Evolutionary conservation across 495 filamentous ascomycete genomes (phyloP), one percentile per base, ranked within the genome.

Genomic region (Bryoglossum gracile): DNA sequence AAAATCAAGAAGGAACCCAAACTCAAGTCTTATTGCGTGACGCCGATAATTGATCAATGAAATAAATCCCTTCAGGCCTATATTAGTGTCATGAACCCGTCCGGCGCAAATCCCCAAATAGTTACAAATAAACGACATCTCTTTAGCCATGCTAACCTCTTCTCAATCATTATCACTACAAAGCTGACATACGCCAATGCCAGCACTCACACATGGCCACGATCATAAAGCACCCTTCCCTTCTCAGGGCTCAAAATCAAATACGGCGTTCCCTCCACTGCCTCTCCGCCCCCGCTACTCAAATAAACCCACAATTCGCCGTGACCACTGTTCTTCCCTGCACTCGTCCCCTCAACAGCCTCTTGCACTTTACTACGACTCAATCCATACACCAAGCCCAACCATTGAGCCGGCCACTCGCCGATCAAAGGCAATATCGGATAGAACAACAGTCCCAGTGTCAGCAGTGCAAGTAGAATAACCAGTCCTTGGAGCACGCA

Each of bases 351-450:
- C 23, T 44, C 24, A 11, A 44, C 41, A 3, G 21, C 21, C 18
- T 44, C 41, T 16, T 44, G 41, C 10, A 44, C 21, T 16, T 44
- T 44, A 18, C 17, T 23, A 8, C 8, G 41, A 14, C 25, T 32
- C 9, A 44, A 13, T 26, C 23, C 25, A 30, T 32, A 44, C 3
- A 23, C 41, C 21, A 44, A 30, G 9, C 6, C 41, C 13, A 44
- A 23, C 41, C 41, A 44, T 18, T 44, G 23, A n/a, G 41, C 41
- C 10, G 23, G 21, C 19, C 41, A 44, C 24, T 44, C 41, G n/a
- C 17, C 30, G 41, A 44, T 9, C 8, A 44, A 23, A 4, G 41
- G 13, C n/a, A 32, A 30, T 4, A 24, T 44, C 30, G 41, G 41
- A 19, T 24, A 44, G 14, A 22, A 44, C 6, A 18, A 19, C 21